Conservation (phyloP, 352 stramenopile species). For the Pythium dissimile region DNA sequence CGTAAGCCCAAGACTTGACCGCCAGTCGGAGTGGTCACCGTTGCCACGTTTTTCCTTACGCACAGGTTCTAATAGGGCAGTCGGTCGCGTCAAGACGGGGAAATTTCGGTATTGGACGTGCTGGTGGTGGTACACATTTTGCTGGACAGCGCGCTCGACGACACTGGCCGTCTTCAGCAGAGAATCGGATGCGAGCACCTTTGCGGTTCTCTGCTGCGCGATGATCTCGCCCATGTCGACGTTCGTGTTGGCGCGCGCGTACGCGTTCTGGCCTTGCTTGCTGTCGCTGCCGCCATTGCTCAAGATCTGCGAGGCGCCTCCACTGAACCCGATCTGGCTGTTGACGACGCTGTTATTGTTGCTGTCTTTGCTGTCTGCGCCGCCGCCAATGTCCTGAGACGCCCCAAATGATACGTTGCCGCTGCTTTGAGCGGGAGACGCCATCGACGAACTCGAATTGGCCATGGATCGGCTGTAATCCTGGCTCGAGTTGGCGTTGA, state of each 20-base stretch:
- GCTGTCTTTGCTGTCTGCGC: conserved; percentile 27
- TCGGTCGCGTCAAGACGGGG: conserved; percentile 27
- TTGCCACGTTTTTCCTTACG: neutral
- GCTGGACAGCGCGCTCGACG: conserved; percentile 84
- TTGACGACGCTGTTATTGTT: conserved; percentile 37
- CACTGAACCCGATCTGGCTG: conserved; percentile 36
- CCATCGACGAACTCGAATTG: conserved; percentile 46
- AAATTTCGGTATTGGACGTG: conserved; percentile 86
- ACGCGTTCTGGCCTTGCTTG: conserved; percentile 44
- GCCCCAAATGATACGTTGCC: conserved; percentile 46
- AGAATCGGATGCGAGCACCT: conserved; percentile 55
- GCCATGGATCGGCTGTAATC: conserved; percentile 39
- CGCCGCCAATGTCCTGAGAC: conserved; percentile 40
- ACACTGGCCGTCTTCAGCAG: conserved; percentile 61
- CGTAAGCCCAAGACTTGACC: conserved; percentile 8
- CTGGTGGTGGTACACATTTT: conserved; percentile 85
- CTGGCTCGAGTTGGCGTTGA: conserved; percentile 21
- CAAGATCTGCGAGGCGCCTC: conserved; percentile 36
- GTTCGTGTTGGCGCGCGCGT: conserved; percentile 67
- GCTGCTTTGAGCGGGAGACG: conserved; percentile 36
- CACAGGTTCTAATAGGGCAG: neutral
- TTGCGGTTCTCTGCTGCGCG: conserved; percentile 51
- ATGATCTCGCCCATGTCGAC: conserved; percentile 75
- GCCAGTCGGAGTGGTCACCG: conserved; percentile 15
- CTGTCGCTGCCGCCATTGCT: conserved; percentile 43